These are phyloP conservation scores for Goffeauzyma gilvescens DNA, from an alignment of 768 basidiomycete species.

Conservation along the genomic window DNA sequence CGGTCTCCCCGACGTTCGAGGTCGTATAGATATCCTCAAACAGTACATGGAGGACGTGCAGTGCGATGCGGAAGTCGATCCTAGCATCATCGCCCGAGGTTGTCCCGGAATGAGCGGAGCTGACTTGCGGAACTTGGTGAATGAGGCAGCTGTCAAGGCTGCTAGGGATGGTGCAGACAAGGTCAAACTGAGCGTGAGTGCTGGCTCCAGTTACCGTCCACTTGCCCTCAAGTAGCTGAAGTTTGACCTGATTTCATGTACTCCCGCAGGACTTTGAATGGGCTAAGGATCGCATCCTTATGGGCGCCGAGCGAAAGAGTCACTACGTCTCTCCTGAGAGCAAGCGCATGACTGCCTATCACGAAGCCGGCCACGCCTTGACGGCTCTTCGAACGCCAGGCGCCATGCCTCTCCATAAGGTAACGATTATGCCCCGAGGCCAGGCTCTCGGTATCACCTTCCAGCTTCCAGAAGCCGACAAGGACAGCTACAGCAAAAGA, in stretches of 20 bases:
- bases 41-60: conserved; percentile 76
- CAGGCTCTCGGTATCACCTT: conserved; percentile 54
- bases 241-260: background rate
- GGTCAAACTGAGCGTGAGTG: conserved; percentile 35
- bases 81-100: conserved; percentile 72
- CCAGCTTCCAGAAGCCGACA: conserved; percentile 33
- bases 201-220: background rate
- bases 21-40: conserved; percentile 69
- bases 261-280: conserved; percentile 74
- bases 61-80: conserved; percentile 49
- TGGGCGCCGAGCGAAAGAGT: conserved; percentile 89
- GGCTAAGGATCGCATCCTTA: conserved; percentile 92
- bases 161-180: conserved; percentile 58
- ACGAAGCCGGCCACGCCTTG: conserved; percentile 84
- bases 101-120: conserved; percentile 94
- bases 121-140: conserved; percentile 90
- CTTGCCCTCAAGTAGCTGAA: background rate
- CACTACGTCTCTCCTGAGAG: conserved; percentile 70
- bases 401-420: conserved; percentile 92
- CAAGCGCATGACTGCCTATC: conserved; percentile 82
- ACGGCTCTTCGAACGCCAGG: conserved; percentile 85
- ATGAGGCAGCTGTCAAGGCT: conserved; percentile 88
- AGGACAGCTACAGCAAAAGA: conserved; percentile 29
- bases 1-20: conserved; percentile 83
- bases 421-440: conserved; percentile 90